phyloP scores from a whole-genome alignment of 1,139 yeast species.

The Hemisphaericaspora xylofermentans region DNA sequence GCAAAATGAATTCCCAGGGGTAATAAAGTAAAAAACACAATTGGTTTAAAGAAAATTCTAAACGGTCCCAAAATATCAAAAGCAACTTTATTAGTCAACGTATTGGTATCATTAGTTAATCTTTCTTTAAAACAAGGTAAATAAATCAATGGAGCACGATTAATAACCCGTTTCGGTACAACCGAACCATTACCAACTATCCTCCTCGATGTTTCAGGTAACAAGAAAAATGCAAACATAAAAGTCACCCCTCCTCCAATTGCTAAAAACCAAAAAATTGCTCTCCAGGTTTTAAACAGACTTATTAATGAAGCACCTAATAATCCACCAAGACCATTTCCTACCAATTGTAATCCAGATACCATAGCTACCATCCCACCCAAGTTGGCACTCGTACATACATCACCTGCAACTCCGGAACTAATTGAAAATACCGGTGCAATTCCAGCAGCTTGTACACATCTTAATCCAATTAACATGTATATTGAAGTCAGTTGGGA shows the following conservation, averaged over 20 bases:
- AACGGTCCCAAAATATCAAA: slow-evolving; percentile 31
- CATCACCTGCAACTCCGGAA: slow-evolving; percentile 43
- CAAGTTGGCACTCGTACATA: slow-evolving; percentile 34
- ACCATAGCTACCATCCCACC: slow-evolving; percentile 43
- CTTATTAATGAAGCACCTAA: slow-evolving; percentile 36
- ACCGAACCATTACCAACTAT: slow-evolving; percentile 43
- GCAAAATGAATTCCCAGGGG: slow-evolving; percentile 39
- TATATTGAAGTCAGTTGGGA: slow-evolving; percentile 36
- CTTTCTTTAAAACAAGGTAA: slow-evolving; percentile 24
- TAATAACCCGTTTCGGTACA: slow-evolving; percentile 21
- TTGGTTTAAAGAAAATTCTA: slow-evolving; percentile 25
- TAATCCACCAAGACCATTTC: slow-evolving; percentile 43
- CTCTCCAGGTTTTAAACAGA: slow-evolving; percentile 35
- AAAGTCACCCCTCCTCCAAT: slow-evolving; percentile 37
- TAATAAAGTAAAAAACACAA: slow-evolving; percentile 26
- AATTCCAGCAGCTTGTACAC: slow-evolving; percentile 42
- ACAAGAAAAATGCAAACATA: slow-evolving; percentile 20
- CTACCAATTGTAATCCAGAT: slow-evolving; percentile 35
- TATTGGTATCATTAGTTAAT: slow-evolving; percentile 27
- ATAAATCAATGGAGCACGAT: slow-evolving; percentile 25
- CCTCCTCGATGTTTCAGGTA: slow-evolving; percentile 39
- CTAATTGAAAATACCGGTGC: slow-evolving; percentile 42
- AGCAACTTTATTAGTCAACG: slow-evolving; percentile 20
- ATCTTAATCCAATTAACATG: slow-evolving; percentile 35
- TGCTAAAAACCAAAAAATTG: slow-evolving; percentile 37